Base-by-base conservation (phyloP, 805 yeast genomes). In the Priceomyces fermenticarens region DNA sequence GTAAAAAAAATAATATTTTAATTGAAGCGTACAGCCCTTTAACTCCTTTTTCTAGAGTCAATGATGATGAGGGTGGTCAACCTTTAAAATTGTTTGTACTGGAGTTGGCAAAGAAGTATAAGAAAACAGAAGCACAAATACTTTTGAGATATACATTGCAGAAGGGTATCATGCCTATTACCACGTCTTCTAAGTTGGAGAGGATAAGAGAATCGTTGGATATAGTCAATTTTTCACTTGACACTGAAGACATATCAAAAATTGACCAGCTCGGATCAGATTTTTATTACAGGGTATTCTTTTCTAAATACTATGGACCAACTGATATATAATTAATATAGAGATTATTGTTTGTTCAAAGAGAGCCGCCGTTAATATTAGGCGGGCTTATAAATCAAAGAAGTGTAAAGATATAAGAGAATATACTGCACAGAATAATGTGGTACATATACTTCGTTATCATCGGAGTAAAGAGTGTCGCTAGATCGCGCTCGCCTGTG, bases 21-120 rank as follows among this genome's bases (percentile, higher is more conserved):
- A 43, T 85, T 10, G 85, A 79, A 53, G 89, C 88, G 2, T 86
- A 83, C 57, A 75, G 82, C 2, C 90, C 93, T 25, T 68, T 86
- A 49, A 78, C 80, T 11, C 89, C 90, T 10, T 55, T 85, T 29
- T 71, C 72, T 48, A 71, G 74, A 51, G 74, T 70, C 8, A 8
- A 63, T 53, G 41, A 62, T 54, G 42, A 76, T 58, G 47, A 75
- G 4, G 40, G 30, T 2, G 46, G 43, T 15, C 70, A 62, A 32
- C 70, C 70, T 1, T 55, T 63, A 42, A 53, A 50, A 20, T 36
- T 31, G 3, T 43, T 53, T 12, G 46, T 67, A 27, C 62, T 62
- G 2, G 58, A 71, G 40, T 62, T 86, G 48, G 55, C 77, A 11
- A 51, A 57, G 32, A 84, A 84, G 51, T 85, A 86, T 56, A 53